phyloP scores from a whole-genome alignment of 306 rosid genomes.

The Casuarina equisetifolia region DNA sequence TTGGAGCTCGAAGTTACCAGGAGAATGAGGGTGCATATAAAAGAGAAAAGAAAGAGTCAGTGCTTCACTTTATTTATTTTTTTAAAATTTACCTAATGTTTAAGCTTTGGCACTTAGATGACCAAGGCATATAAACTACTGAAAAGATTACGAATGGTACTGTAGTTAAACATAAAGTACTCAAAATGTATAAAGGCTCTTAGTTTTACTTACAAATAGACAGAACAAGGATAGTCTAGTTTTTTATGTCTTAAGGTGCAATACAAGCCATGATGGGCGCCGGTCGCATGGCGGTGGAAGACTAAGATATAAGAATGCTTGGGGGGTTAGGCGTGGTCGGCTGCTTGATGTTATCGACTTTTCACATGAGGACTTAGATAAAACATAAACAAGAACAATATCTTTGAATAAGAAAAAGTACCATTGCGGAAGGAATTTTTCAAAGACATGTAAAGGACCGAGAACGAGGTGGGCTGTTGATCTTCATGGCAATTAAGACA shows the following conservation, averaged over 20 bases:
- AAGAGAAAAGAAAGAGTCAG: conserved; percentile 11
- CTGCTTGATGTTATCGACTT: too few relatives aligned
- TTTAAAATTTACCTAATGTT: too few relatives aligned
- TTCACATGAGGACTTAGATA: background rate
- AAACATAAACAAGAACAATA: background rate
- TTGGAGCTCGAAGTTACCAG: conserved; percentile 18
- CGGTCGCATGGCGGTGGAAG: background rate
- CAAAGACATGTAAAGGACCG: too few relatives aligned
- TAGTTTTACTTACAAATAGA: too few relatives aligned
- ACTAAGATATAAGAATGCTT: background rate
- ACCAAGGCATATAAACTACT: too few relatives aligned
- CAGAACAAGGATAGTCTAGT: background rate
- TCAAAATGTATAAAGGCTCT: too few relatives aligned
- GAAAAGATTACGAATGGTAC: too few relatives aligned
- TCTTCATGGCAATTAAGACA: too few relatives aligned
- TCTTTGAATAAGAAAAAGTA: too few relatives aligned
- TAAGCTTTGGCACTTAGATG: background rate
- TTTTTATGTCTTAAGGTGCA: conserved; percentile 8
- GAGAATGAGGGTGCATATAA: background rate
- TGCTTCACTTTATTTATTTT: background rate
- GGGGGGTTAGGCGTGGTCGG: background rate
- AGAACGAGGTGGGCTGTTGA: too few relatives aligned
- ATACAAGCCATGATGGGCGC: conserved; percentile 1
- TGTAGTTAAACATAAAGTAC: too few relatives aligned
- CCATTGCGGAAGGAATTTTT: too few relatives aligned